Evolutionary conservation across 768 basidiomycete species (phyloP).

Genomic region (Amylocystis lapponica): DNA sequence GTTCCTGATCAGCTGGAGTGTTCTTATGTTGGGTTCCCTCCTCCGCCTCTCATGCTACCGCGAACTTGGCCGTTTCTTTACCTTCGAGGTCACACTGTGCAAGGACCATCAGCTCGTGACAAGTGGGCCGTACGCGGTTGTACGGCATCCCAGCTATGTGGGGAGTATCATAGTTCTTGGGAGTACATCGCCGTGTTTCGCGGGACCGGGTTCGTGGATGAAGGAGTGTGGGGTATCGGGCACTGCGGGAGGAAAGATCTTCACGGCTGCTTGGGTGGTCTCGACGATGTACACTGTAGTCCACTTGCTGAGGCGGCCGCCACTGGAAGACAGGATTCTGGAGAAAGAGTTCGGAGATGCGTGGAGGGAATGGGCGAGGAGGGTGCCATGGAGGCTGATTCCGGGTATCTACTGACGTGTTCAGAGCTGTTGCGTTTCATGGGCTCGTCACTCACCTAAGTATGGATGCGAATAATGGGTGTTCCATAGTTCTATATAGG

Average conservation of each 20-base stretch:
- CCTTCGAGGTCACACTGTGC: conserved; percentile 21
- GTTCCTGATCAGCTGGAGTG: conserved; percentile 10
- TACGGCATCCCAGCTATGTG: conserved; percentile 25
- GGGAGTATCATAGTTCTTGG: conserved; percentile 6
- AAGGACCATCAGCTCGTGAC: conserved; percentile 23
- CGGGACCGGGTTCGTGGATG: conserved; percentile 13
- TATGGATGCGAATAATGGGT: too few species aligned
- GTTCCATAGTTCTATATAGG: too few species aligned
- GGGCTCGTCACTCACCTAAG: too few species aligned
- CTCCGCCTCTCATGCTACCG: conserved; percentile 18
- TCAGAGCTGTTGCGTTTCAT: too few species aligned
- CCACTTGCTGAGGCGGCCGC: not conserved
- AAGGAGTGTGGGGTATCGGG: conserved; percentile 9
- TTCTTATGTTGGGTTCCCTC: conserved; percentile 8
- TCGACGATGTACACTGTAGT: not conserved
- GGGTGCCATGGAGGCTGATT: conserved; percentile 6
- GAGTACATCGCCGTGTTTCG: conserved; percentile 6
- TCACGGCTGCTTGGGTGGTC: not conserved
- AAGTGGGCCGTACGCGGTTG: conserved; percentile 22
- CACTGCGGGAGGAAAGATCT: conserved; percentile 5
- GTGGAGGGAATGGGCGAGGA: conserved; percentile 8
- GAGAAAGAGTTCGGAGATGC: conserved; percentile 6
- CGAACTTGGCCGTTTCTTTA: conserved; percentile 22
- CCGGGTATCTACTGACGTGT: conserved; percentile 6
- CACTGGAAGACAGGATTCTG: conserved; percentile 5